Base-by-base conservation (phyloP, 1,284 basidiomycete species). In the Rhodotorula mucilaginosa region DNA sequence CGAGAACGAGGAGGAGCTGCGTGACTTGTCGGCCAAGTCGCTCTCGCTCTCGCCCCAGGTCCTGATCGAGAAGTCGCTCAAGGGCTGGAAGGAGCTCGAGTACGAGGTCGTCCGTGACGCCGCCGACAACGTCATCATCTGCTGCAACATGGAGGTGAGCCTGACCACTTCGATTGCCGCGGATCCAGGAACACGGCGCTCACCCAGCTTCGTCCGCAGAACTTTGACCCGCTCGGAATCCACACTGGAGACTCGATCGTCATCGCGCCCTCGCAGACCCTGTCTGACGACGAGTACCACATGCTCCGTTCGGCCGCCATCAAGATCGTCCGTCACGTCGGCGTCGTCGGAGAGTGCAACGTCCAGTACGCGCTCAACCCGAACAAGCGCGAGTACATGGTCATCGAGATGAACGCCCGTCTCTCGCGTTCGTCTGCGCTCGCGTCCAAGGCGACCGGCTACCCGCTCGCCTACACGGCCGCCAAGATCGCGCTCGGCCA, bases 201-300 rank as follows among this genome's bases (percentile, higher is more conserved):
- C 21, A 52, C 47, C 44, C 39, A 26, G 39, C 51, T 56, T 39
- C 12, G 5, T 82, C 94, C 93, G 92, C 92, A 97, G 83, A 99
- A 99, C 84, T 99, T 99, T 78, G 97, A 99, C 81, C 97, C 97
- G 29, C 89, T 99, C 73, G 97, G 97, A 76, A 98, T 93, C 57
- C 97, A 99, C 83, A 99, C 97, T n/a, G 97, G 97, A 79, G 97
- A 99, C 82, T 99, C 96, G n/a, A 99, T 99, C 79, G 97, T 99
- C 80, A 94, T 99, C 58, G 97, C 97, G 7, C 97, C 97, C 2
- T 97, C 94, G 6, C 97, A 99, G 82, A 99, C 97, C 3, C 85
- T 99, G 23, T 92, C 95, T 51, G 97, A 99, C 61, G 72, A 74
- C 63, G 81, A 82, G 81, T 99, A 99, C 83, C 95, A 99, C 84